Base-by-base conservation (phyloP, 306 rosid species). In the Castanea sativa region DNA sequence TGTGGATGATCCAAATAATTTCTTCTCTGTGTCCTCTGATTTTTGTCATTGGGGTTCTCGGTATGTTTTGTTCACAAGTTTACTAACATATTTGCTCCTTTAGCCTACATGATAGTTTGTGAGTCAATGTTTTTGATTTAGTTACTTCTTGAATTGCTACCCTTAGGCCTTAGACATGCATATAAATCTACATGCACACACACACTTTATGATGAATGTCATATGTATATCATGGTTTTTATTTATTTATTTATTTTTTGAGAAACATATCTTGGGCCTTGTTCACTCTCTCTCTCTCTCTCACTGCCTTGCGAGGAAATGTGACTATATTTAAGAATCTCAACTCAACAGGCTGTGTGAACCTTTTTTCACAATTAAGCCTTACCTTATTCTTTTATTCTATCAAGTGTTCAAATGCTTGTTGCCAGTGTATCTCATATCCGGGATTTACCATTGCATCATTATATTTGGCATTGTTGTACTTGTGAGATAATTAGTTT, bases 41-140 rank as follows among this genome's bases (percentile, higher is more conserved):
- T 96, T 96, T 84, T 96, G 99, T 83, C 99, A 96, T 51, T 96
- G 99, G 99, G 99, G 98, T 49, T 80, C 94, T 79, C 89, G 97
- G 98, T 94, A 86, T 67, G 94, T 82, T 55, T 53, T 11, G 6
- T 14, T 78, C 32, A 19, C 41, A 51, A 8, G 41, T 80, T 82
- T 60, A 53, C 20, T 63, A 57, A 29, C 74, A 19, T 64, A 72
- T 65, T 23, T 27, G 35, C 55, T 63, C 41, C 32, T 65, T 57
- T 38, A 11, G 20, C 25, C 21, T 63, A 29, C 69, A 63, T 9
- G n/a, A 29, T 16, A 29, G 72, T 33, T 68, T 68, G 2, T 35
- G 8, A 10, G 25, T 35, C 5, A 4, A 18, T 68, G 18, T 68
- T 33, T 68, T 35, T 68, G 14, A 33, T 64, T 67, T 9, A 8